Percentiles rank a stretch among this genome's conserved stretches.
phyloP scores from a whole-genome alignment of 352 stramenopile species.

The Bremia lactucae region DNA sequence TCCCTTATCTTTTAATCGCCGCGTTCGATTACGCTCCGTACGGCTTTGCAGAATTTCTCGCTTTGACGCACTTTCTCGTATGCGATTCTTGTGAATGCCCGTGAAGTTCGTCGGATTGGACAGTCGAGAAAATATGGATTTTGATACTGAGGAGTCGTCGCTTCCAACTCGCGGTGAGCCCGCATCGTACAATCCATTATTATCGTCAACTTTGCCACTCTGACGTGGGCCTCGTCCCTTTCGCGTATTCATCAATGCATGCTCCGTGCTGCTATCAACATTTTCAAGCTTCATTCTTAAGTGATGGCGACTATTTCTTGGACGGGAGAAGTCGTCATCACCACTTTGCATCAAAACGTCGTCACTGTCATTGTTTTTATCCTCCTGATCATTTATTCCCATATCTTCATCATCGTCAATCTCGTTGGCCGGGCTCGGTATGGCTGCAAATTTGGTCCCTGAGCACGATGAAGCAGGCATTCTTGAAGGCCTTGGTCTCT shows the following conservation, averaged over 20 bases:
- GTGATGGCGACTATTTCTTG: constrained; percentile 26
- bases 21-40: constrained; percentile 58
- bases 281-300: constrained; percentile 50
- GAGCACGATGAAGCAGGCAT: constrained; percentile 11
- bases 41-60: constrained; percentile 69
- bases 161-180: constrained; percentile 47
- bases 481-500: constrained; percentile 7
- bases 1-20: constrained; percentile 55
- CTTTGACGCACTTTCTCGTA: constrained; percentile 69
- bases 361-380: constrained; percentile 28
- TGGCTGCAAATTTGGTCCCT: constrained; percentile 9
- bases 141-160: constrained; percentile 44
- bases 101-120: constrained; percentile 84
- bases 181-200: constrained; percentile 25
- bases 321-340: constrained; percentile 20
- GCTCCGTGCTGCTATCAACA: constrained; percentile 27
- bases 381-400: constrained; percentile 27
- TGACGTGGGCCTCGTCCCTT: constrained; percentile 25
- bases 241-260: constrained; percentile 28
- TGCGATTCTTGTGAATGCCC: constrained; percentile 81
- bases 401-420: constrained; percentile 63
- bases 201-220: constrained; percentile 23
- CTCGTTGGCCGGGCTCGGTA: constrained; percentile 38
- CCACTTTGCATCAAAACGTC: constrained; percentile 48
- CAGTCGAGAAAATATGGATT: constrained; percentile 77